These are phyloP conservation scores for Blastomyces gilchristii DNA, from an alignment of 2,329 filamentous ascomycete genomes.

Conservation along the genomic window DNA sequence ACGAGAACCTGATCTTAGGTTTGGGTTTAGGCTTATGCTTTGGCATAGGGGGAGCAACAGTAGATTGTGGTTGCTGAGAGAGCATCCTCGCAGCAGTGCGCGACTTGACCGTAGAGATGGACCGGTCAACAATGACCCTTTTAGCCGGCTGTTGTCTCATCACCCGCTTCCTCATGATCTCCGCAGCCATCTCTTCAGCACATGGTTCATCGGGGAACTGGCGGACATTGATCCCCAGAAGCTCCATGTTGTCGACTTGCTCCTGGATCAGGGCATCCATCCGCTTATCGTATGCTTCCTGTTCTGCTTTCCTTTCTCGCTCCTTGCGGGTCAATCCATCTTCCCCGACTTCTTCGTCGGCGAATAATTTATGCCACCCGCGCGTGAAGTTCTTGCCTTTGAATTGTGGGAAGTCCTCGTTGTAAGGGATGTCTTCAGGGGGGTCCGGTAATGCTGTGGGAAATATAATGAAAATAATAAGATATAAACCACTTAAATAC, in stretches of 20 bases:
- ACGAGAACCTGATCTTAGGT: conserved; percentile 33
- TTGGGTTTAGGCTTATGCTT: conserved; percentile 26
- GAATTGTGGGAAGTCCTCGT: conserved; percentile 44
- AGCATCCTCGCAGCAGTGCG: conserved; percentile 34
- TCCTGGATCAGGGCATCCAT: conserved; percentile 58
- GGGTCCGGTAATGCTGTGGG: conserved; percentile 38
- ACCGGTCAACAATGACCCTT: conserved; percentile 18
- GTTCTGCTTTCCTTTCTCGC: conserved; percentile 59
- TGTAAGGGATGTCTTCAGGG: conserved; percentile 37
- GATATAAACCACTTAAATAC: neutral
- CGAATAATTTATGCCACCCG: conserved; percentile 43
- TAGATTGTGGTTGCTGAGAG: conserved; percentile 22
- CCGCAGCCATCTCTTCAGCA: conserved; percentile 29
- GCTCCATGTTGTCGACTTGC: conserved; percentile 53
- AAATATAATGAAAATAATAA: conserved; percentile 33
- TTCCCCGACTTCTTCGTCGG: conserved; percentile 36
- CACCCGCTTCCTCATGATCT: conserved; percentile 20
- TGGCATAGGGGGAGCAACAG: conserved; percentile 25
- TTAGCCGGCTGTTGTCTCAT: conserved; percentile 21
- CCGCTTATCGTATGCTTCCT: conserved; percentile 51
- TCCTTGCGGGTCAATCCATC: conserved; percentile 54
- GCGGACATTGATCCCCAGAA: conserved; percentile 49
- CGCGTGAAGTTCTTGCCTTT: conserved; percentile 44
- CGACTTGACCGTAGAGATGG: conserved; percentile 32
- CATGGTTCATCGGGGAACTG: conserved; percentile 27